Evolutionary conservation across 768 basidiomycete species (phyloP).

Genomic region (Tephrocybe rancida): DNA sequence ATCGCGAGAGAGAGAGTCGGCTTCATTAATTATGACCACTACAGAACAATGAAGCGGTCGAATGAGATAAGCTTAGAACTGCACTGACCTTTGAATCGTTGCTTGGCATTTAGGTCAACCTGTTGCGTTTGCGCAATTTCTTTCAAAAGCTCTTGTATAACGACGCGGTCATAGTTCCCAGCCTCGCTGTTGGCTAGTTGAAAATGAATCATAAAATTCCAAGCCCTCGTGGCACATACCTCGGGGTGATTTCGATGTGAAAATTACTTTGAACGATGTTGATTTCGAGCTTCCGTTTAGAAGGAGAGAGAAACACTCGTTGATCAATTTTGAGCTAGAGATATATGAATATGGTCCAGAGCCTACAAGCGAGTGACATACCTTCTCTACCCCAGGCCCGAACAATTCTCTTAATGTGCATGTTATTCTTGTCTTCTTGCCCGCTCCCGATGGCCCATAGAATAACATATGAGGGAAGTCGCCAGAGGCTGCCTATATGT

Average conservation of each 20-base stretch:
- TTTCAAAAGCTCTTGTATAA: slow-evolving; percentile 96
- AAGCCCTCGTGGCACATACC: slow-evolving; percentile 46
- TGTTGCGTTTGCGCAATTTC: slow-evolving; percentile 99
- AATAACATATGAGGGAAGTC: slow-evolving; percentile 99
- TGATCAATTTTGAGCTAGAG: slow-evolving; percentile 95
- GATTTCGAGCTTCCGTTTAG: slow-evolving; percentile 91
- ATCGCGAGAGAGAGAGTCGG: slow-evolving; percentile 92
- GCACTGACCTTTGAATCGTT: slow-evolving; percentile 88
- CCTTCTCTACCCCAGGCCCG: slow-evolving; percentile 93
- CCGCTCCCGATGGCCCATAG: slow-evolving; percentile 96
- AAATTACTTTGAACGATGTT: slow-evolving; percentile 98
- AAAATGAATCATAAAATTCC: not conserved
- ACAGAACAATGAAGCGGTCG: slow-evolving; percentile 1
- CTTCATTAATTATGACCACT: slow-evolving; percentile 99
- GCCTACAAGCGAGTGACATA: slow-evolving; percentile 28
- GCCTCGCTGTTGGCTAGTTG: slow-evolving; percentile 70
- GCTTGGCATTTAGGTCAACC: slow-evolving; percentile 93
- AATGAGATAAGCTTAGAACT: not conserved
- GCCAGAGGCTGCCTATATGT: slow-evolving; percentile 72
- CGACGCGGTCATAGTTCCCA: slow-evolving; percentile 91
- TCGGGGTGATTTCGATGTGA: slow-evolving; percentile 97
- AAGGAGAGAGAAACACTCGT: slow-evolving; percentile 91
- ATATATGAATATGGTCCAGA: not conserved
- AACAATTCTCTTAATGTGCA: slow-evolving; percentile 88
- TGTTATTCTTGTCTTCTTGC: slow-evolving; percentile 96